These are phyloP conservation scores for Fusarium sp. DNA, from an alignment of 2,329 filamentous ascomycete species.

Conservation along the genomic window DNA sequence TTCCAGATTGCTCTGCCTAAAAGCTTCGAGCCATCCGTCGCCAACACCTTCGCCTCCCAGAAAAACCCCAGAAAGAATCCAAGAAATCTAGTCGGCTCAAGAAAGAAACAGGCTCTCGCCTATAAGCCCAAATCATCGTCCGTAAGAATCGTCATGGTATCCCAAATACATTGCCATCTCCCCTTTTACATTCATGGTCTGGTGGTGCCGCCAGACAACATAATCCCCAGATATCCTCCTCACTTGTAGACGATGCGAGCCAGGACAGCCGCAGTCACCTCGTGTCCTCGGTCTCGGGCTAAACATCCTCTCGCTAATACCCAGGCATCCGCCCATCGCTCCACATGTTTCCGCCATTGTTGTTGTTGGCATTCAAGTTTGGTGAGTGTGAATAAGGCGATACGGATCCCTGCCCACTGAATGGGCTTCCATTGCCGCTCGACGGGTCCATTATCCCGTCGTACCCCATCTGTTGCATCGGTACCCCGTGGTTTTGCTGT, in stretches of 20 bases:
- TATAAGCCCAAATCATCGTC: constrained; percentile 20
- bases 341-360: constrained; percentile 33
- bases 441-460: constrained; percentile 49
- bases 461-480: constrained; percentile 48
- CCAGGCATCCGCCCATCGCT: constrained; percentile 33
- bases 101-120: constrained; percentile 20
- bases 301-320: constrained; percentile 15
- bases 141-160: constrained; percentile 38
- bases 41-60: background rate
- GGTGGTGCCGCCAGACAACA: background rate
- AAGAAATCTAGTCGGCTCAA: constrained; percentile 21
- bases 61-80: constrained; percentile 12
- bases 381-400: constrained; percentile 53
- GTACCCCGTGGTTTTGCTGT: constrained; percentile 45
- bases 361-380: constrained; percentile 41
- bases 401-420: constrained; percentile 51
- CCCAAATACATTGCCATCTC: constrained; percentile 25
- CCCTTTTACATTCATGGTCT: constrained; percentile 11
- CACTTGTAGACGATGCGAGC: background rate
- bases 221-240: background rate
- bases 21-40: background rate
- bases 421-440: constrained; percentile 51
- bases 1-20: constrained; percentile 27
- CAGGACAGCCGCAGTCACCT: constrained; percentile 1
- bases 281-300: background rate